Conservation (phyloP, 1,139 yeast genomes). For the Geotrichum bryndzae region DNA sequence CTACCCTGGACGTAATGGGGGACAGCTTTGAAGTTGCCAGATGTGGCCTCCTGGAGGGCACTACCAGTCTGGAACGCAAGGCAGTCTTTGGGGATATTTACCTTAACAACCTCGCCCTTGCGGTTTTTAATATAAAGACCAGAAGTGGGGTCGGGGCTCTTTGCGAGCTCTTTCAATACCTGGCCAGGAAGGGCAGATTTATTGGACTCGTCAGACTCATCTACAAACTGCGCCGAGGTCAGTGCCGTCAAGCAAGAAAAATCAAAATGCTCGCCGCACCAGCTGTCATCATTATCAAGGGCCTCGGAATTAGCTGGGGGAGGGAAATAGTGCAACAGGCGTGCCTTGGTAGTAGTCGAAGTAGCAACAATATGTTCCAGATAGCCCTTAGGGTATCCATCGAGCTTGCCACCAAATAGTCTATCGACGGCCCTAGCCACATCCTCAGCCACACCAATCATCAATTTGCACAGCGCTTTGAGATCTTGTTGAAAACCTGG, state of each 20-base stretch:
- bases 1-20: slow-evolving; percentile 53
- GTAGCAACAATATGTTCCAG: slow-evolving; percentile 43
- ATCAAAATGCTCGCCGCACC: slow-evolving; percentile 66
- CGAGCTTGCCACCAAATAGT: slow-evolving; percentile 34
- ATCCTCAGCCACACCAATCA: slow-evolving; percentile 45
- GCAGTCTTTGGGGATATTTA: slow-evolving; percentile 51
- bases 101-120: slow-evolving; percentile 43
- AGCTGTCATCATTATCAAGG: slow-evolving; percentile 30
- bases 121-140: slow-evolving; percentile 54
- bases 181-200: not conserved
- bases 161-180: slow-evolving; percentile 26
- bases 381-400: slow-evolving; percentile 37
- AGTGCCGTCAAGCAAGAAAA: slow-evolving; percentile 60
- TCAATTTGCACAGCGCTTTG: slow-evolving; percentile 39
- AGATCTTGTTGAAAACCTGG: slow-evolving; percentile 30
- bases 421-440: slow-evolving; percentile 54
- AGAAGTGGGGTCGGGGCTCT: slow-evolving; percentile 43
- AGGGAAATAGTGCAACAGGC: slow-evolving; percentile 49
- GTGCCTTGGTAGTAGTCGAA: slow-evolving; percentile 55
- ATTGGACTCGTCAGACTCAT: slow-evolving; percentile 33
- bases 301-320: not conserved
- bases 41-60: slow-evolving; percentile 50
- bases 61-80: slow-evolving; percentile 62
- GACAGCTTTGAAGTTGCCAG: slow-evolving; percentile 51
- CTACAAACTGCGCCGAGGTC: slow-evolving; percentile 51